These are phyloP conservation scores for Fusarium compactum DNA, from an alignment of 2,329 filamentous ascomycete species.

Conservation along the genomic window DNA sequence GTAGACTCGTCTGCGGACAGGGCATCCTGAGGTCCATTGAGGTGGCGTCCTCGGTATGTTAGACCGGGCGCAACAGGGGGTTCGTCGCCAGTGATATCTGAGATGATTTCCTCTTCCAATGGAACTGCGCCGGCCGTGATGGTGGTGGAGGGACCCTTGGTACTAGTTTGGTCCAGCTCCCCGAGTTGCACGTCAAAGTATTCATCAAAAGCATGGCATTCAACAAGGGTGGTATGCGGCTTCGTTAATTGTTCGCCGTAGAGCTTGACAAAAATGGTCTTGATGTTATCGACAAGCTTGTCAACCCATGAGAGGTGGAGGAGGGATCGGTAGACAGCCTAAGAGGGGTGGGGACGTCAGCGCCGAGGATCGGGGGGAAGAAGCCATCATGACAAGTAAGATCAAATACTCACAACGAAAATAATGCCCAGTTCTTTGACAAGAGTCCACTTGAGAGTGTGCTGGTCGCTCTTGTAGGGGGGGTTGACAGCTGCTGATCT, in stretches of 20 bases:
- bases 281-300: slow-evolving; percentile 94
- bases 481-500: slow-evolving; percentile 73
- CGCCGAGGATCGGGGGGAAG: slow-evolving; percentile 36
- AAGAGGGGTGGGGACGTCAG: slow-evolving; percentile 41
- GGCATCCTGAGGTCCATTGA: slow-evolving; percentile 52
- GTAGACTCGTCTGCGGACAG: slow-evolving; percentile 73
- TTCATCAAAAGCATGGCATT: slow-evolving; percentile 84
- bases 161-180: slow-evolving; percentile 76
- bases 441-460: slow-evolving; percentile 93
- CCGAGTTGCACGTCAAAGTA: slow-evolving; percentile 95
- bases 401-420: slow-evolving; percentile 76
- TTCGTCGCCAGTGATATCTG: slow-evolving; percentile 45
- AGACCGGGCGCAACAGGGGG: slow-evolving; percentile 53
- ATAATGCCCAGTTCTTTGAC: slow-evolving; percentile 94
- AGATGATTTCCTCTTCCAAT: slow-evolving; percentile 51
- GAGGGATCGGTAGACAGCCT: slow-evolving; percentile 97
- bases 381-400: slow-evolving; percentile 37
- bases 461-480: slow-evolving; percentile 89
- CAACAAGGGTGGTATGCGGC: slow-evolving; percentile 79
- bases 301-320: slow-evolving; percentile 97
- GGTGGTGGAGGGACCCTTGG: slow-evolving; percentile 46
- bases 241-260: slow-evolving; percentile 90
- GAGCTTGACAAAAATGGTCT: slow-evolving; percentile 88
- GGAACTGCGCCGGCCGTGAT: slow-evolving; percentile 47
- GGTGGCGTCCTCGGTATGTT: slow-evolving; percentile 55